These are phyloP conservation scores for Trametes cubensis DNA, from an alignment of 768 basidiomycete species.

Conservation along the genomic window DNA sequence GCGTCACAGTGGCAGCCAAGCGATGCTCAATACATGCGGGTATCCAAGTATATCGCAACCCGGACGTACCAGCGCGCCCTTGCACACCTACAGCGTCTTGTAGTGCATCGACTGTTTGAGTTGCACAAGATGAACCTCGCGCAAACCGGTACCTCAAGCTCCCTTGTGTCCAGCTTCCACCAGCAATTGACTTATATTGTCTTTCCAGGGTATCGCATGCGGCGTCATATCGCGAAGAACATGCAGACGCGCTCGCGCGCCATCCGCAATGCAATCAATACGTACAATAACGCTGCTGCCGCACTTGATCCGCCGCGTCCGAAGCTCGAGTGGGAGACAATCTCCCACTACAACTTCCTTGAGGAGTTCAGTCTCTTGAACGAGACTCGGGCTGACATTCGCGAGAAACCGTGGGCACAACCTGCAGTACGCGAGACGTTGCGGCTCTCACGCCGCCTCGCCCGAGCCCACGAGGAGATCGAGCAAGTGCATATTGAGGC, in stretches of 20 bases:
- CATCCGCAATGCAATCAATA: conserved; percentile 31
- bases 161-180: not conserved
- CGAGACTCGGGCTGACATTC: conserved; percentile 29
- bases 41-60: conserved; percentile 19
- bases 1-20: conserved; percentile 31
- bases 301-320: conserved; percentile 27
- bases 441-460: conserved; percentile 24
- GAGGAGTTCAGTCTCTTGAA: conserved; percentile 36
- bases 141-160: conserved; percentile 34
- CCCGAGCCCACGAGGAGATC: conserved; percentile 32
- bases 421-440: conserved; percentile 29
- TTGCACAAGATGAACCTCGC: conserved; percentile 41
- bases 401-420: conserved; percentile 32
- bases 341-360: conserved; percentile 34
- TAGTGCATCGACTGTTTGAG: conserved; percentile 41
- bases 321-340: conserved; percentile 28
- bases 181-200: not conserved
- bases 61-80: conserved; percentile 35
- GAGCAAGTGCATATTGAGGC: conserved; percentile 29
- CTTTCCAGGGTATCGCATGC: conserved; percentile 32
- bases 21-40: conserved; percentile 28
- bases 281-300: conserved; percentile 35
- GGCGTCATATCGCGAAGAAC: conserved; percentile 34
- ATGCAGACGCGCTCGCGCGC: conserved; percentile 30
- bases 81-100: conserved; percentile 37